Conservation (phyloP, 441 rosid species). For the Pelargonium australe region DNA sequence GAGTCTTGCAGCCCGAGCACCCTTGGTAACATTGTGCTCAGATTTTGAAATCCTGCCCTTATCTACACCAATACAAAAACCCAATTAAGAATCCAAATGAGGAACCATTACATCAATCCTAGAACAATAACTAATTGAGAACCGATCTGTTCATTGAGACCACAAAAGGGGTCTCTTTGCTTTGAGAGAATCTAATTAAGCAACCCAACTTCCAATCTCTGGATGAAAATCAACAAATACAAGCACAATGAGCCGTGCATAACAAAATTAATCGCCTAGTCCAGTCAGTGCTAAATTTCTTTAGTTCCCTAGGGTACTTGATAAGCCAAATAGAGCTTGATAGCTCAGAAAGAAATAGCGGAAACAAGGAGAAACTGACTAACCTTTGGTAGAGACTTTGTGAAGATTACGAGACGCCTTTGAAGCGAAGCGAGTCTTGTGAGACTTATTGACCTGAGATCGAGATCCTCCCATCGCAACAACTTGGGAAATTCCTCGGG, state of each 20-base stretch:
- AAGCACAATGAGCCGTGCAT: not conserved
- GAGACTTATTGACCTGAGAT: constrained; percentile 76
- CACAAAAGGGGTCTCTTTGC: not conserved
- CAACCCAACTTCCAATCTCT: not conserved
- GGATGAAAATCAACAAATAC: not conserved
- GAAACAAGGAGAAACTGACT: not conserved
- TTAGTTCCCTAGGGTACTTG: not conserved
- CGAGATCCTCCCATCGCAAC: constrained; percentile 71
- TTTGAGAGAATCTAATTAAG: not conserved
- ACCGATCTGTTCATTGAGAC: not conserved
- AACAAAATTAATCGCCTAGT: not conserved
- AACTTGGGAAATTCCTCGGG: constrained; percentile 1
- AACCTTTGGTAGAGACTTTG: constrained; percentile 60
- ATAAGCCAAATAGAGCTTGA: not conserved
- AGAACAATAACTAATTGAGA: not conserved
- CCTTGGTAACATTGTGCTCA: constrained; percentile 48
- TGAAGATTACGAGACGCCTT: constrained; percentile 81
- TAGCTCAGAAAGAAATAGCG: not conserved
- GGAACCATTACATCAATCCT: not conserved
- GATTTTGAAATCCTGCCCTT: constrained; percentile 56
- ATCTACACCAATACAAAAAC: constrained; percentile 32
- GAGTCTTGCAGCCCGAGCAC: constrained; percentile 64
- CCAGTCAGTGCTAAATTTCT: not conserved
- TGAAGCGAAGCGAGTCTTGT: constrained; percentile 72
- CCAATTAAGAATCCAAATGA: not conserved